Base-by-base conservation (phyloP, 306 rosid genomes). In the Prunus persica region DNA sequence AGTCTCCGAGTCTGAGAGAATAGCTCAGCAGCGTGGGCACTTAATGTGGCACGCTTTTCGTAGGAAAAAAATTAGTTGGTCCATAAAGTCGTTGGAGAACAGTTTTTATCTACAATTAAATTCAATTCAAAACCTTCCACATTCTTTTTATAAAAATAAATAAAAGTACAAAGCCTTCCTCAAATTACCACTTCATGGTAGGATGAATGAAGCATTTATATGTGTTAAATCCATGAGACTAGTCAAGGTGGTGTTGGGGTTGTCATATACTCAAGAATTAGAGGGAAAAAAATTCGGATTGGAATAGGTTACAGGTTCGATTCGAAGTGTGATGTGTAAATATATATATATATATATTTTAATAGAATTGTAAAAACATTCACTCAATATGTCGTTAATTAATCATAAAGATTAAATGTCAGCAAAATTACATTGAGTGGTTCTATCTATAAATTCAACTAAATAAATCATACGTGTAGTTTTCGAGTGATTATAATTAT, bases 11-110 rank as follows among this genome's bases (percentile, higher is more conserved):
- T 1, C 32, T 38, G 4, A 19, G 43, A 55, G 2, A 4, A 30
- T 32, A 45, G 45, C 13, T 10, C 43, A 38, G 43, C 50, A 71
- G 6, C 6, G 14, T 19, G 45, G 22, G 12, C 50, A 62, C 60
- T 69, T 75, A 67, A 63, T 27, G 80, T 54, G 75, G 67, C 73
- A 69, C 69, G 63, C 68, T 63, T 69, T 55, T n/a, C 56, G 60
- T 52, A 50, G 67, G 52, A 19, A 43, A 12, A 12, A 3, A 55
- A 8, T 63, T 75, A 0, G 67, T 52, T 25, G 72, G 69, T 11
- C 7, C 43, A 14, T 18, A 38, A 41, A 41, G 74, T 55, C 74
- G 54, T 73, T 10, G 55, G 28, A 6, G 47, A 65, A 52, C 0
- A 57, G 8, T 38, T 2, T 1, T 72, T 0, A 45, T 28, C 14